Evolutionary conservation across 2,329 filamentous ascomycete species (phyloP), one percentile per base, ranked within the genome.

Genomic region (Cordyceps cicadae): DNA sequence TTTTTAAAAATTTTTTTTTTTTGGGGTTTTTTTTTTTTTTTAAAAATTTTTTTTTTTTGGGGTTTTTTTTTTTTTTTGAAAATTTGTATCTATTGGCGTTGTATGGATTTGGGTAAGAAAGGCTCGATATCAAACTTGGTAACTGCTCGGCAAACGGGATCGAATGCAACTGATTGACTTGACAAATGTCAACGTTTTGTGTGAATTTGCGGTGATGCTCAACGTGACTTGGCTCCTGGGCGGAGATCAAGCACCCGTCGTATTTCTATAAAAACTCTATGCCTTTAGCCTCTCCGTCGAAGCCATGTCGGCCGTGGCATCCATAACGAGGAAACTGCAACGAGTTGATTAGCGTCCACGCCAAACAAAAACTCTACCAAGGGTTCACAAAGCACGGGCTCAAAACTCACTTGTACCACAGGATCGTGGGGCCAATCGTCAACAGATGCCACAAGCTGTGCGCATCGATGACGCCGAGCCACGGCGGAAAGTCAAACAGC

Each of bases 401-500:
- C 24, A 24, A 29, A 29, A 86, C 91, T 80, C 78, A 97, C 92
- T 89, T 92, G 74, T 99, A 99, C 90, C 90, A 97, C 78, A 96
- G 82, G 54, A 94, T 78, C 0, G 90, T 90, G 11, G 94, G 94
- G 37, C 83, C 82, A 55, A 99, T 93, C 0, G 94, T 99, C 61
- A 92, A 91, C 63, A 96, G 72, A 81, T 99, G 94, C 94, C 94
- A 99, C 64, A 99, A 74, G 69, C 90, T 92, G 76, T 99, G 94
- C 4, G 94, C 94, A 79, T 99, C 94, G 55, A 99, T 75, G 72
- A 88, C 86, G 8, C 90, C 89, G 72, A 83, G 80, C 76, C 89
- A 81, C 2, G 94, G 94, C 59, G 94, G 85, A 69, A 99, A 99
- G 74, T 99, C 94, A 64, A 97, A 84, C 67, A 99, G 73, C 77